Base-by-base conservation (phyloP, 1,139 yeast species). In the Yamadazyma friedrichii region DNA sequence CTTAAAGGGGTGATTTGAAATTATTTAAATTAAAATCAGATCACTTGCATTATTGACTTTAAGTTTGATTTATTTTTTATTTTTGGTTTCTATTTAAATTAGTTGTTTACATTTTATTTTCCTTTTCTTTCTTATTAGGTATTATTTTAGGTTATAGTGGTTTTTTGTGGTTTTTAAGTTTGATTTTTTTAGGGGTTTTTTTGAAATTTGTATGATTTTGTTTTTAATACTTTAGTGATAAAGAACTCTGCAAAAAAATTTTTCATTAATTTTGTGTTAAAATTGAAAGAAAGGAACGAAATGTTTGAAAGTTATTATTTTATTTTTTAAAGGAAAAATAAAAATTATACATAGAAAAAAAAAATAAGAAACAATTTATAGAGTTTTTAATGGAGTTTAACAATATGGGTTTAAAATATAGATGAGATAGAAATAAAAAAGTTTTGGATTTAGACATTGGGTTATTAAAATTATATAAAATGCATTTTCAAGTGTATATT, bases 381-480 rank as follows among this genome's bases (percentile, higher is more conserved):
- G 25, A 33, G 30, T 34, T 34, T 34, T 34, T 34, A 38, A 39
- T 36, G 42, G 48, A 42, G 42, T 43, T 36, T 43, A 31, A 38
- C 53, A 56, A 52, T 28, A 50, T 51, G 54, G 58, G 58, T 50
- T 51, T 52, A 45, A 45, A 50, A 50, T 36, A 40, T 33, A 37
- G 36, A 25, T 15, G 27, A 33, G 27, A 32, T 13, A 9, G 16
- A 17, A 48, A 51, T 16, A 27, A 27, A 27, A 50, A 54, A 45
- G 46, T 50, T 50, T 57, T 53, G 64, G 70, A 63, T 64, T 66
- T 65, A 65, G 72, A 65, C 71, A 62, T 65, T 61, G 70, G 67
- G 65, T 59, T 59, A 51, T 47, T 48, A 31, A 36, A 38, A 28
- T 55, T 53, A 56, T 52, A 59, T 50, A 53, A 57, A 54, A 56